Percentiles rank a stretch among this genome's conserved stretches.
Conservation (phyloP, 768 basidiomycete species). For the Suillus lakei region DNA sequence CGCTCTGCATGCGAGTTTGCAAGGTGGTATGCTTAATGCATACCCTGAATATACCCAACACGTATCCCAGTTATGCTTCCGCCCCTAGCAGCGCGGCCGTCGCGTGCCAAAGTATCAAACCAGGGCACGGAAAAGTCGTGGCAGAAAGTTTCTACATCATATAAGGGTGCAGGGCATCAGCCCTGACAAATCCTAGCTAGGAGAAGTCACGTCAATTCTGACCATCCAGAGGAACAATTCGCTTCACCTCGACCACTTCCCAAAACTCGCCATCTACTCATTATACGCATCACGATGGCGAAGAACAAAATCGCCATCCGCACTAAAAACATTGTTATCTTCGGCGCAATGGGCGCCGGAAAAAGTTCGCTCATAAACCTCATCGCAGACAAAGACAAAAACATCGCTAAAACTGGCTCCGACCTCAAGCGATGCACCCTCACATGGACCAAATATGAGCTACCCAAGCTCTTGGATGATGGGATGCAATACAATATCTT, state of each 20-base stretch:
- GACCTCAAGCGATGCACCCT: constrained; percentile 41
- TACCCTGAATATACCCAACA: not conserved
- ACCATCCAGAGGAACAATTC: not conserved
- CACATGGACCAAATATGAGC: constrained; percentile 28
- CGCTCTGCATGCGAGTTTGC: not conserved
- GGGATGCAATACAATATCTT: constrained; percentile 25
- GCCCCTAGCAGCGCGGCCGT: not conserved
- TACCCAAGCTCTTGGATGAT: constrained; percentile 12
- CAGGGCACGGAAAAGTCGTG: not conserved
- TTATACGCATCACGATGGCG: constrained; percentile 1
- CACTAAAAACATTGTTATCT: constrained; percentile 33
- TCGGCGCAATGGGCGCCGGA: constrained; percentile 38
- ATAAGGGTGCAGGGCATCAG: not conserved
- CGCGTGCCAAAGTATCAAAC: not conserved
- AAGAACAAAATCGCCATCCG: not conserved
- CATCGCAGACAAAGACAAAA: constrained; percentile 31
- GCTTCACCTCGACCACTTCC: not conserved
- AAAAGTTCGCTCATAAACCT: constrained; percentile 54
- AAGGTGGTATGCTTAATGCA: not conserved
- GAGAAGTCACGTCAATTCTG: not conserved
- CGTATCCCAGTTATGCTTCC: not conserved
- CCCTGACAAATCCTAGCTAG: not conserved
- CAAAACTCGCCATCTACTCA: not conserved
- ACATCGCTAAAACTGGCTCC: constrained; percentile 35
- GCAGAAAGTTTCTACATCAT: not conserved